Base-by-base conservation (phyloP, 805 yeast genomes). In the Priceomyces medius region DNA sequence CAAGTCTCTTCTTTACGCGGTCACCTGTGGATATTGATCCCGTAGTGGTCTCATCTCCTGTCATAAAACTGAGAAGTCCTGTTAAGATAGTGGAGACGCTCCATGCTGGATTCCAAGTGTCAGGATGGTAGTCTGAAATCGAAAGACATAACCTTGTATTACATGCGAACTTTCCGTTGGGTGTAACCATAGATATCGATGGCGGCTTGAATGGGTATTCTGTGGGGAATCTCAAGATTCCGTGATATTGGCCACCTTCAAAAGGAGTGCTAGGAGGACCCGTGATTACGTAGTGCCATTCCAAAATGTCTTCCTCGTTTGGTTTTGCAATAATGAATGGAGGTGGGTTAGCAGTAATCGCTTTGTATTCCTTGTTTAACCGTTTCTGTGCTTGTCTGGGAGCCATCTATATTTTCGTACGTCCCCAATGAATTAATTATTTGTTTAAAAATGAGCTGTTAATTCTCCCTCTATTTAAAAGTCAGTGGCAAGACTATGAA, bases 91-190 rank as follows among this genome's bases (percentile, higher is more conserved):
- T 89, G 24, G 88, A 73, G 19, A 90, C 97, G 34, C 89, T 81
- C 97, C 97, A 90, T 5, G 95, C 88, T 1, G 98, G 97, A 61
- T 90, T 89, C 98, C 98, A 90, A 1, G 85, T 70, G 60, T 89
- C 93, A 3, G 96, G 97, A 54, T 90, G 98, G 61, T 80, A 90
- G 64, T 90, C 97, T 54, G 95, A 83, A 84, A 90, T 89, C n/a
- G 90, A 81, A 37, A 90, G 69, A 64, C 98, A 90, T 20, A 90
- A 72, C 37, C 96, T 70, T 3, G 88, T 81, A 59, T 87, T 87
- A 42, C 88, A 77, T 44, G 81, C 79, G 59, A 90, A 90, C 38
- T 96, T 72, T 3, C 97, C 97, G 53, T 83, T 85, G 4, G 97
- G 97, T 0, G 97, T 90, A 35, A 81, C 68, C 86, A 90, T 88